phyloP scores from a whole-genome alignment of 306 rosid species.

The Vigna radiata region DNA sequence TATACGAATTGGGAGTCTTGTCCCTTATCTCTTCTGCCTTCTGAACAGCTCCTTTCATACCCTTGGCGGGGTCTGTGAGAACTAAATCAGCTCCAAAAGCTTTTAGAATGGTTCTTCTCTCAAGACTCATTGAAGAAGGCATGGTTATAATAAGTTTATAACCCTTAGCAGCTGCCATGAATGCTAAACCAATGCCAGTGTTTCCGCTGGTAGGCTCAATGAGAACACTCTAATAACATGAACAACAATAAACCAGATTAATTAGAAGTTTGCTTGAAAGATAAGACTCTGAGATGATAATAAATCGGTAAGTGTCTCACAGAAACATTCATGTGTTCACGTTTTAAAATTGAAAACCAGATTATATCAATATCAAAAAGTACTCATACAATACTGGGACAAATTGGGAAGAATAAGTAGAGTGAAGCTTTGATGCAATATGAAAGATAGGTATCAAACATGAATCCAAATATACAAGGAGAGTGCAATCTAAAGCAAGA shows the following conservation, averaged over 20 bases:
- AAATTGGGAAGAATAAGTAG: background rate
- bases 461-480: constrained; percentile 22
- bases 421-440: constrained; percentile 32
- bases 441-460: background rate
- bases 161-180: constrained; percentile 95
- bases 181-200: constrained; percentile 93
- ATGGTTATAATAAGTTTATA: constrained; percentile 80
- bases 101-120: constrained; percentile 82
- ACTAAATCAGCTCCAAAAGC: constrained; percentile 93
- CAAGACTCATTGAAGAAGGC: constrained; percentile 96
- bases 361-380: background rate
- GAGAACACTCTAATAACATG: constrained; percentile 70
- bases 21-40: constrained; percentile 84
- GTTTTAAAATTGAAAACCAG: constrained; percentile 20
- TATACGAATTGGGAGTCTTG: constrained; percentile 78
- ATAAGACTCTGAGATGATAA: background rate
- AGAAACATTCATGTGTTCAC: constrained; percentile 4
- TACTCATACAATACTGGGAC: constrained; percentile 1
- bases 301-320: background rate
- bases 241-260: constrained; percentile 28
- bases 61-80: constrained; percentile 88
- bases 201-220: constrained; percentile 93
- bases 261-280: background rate
- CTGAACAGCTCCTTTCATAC: constrained; percentile 89
- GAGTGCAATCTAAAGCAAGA: constrained; percentile 35